Base-by-base conservation (phyloP, 352 stramenopile species). In the Pythium utonaiense region DNA sequence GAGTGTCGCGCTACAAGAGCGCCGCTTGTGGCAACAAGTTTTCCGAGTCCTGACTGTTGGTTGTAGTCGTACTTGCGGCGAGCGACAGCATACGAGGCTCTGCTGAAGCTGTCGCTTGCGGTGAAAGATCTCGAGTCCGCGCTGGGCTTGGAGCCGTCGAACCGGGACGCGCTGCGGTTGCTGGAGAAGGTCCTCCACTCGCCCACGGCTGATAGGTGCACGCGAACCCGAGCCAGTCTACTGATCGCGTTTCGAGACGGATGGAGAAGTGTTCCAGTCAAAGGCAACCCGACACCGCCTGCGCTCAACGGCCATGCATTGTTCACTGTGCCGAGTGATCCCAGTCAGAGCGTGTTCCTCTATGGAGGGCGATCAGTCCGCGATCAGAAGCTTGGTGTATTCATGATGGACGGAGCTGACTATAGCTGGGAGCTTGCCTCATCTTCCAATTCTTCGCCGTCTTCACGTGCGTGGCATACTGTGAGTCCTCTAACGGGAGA, bases 201-300 rank as follows among this genome's bases (percentile, higher is more conserved):
- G 21, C 5, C 25, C 13, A 12, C 47, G 28, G 40, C 52, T 65
- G 27, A 56, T 3, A 64, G 69, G 6, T 55, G 21, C 47, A 69
- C 77, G 19, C 60, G 53, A 5, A 17, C 75, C 16, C 52, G 62
- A 53, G 79, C 78, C 16, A 62, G 57, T 7, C 47, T 78, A 8
- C 53, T 80, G 17, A 22, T 73, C 3, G 70, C 72, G 14, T 64
- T 75, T 34, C 66, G 70, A 40, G 45, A 70, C n/a, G 81, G 81
- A 6, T 91, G 81, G 81, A 55, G 52, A 12, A 36, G 58, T 1
- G 57, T 71, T 24, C 41, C 67, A 17, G 75, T 91, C 5, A 75
- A 75, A 63, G 81, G 81, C 3, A 91, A 91, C 25, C 81, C 81
- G 24, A 75, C 75, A n/a, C 81, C 81, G 28, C 67, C 77, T 34